Percentiles rank a stretch among this genome's conserved stretches.
These are phyloP conservation scores for Malus sieversii DNA, from an alignment of 306 rosid genomes.

Conservation along the genomic window DNA sequence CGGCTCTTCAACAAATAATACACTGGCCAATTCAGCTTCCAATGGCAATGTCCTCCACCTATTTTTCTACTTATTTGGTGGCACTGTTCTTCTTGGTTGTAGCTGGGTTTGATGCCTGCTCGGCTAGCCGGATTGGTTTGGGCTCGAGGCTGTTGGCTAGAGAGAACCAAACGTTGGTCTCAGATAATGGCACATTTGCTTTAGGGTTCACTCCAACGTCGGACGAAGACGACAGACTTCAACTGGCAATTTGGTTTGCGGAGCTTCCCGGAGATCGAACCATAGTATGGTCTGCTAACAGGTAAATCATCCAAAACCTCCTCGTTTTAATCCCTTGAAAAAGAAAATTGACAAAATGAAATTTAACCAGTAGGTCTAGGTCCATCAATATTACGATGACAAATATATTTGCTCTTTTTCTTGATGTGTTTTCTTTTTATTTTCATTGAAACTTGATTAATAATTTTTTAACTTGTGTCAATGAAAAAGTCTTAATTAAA, in stretches of 20 bases:
- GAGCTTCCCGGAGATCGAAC: conserved; percentile 71
- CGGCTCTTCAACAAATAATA: not conserved
- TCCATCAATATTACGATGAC: too few species aligned
- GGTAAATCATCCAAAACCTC: conserved; percentile 23
- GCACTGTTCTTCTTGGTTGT: conserved; percentile 17
- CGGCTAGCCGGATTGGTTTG: conserved; percentile 42
- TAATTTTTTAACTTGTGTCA: not conserved
- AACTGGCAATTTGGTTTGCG: conserved; percentile 74
- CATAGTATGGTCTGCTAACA: conserved; percentile 69
- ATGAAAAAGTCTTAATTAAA: not conserved
- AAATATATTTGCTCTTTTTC: not conserved
- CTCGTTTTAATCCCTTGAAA: not conserved
- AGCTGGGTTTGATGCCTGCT: conserved; percentile 12
- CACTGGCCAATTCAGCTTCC: not conserved
- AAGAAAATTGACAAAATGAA: not conserved
- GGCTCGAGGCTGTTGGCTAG: conserved; percentile 59
- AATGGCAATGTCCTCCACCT: conserved; percentile 31
- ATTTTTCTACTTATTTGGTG: conserved; percentile 9
- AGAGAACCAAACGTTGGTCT: conserved; percentile 42
- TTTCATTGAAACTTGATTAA: not conserved
- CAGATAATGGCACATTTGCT: conserved; percentile 80
- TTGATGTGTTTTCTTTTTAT: not conserved
- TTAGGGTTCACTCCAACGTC: conserved; percentile 57
- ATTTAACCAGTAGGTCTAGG: too few species aligned
- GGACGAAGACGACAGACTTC: conserved; percentile 19